These are phyloP conservation scores for Pichia sp. DNA, from an alignment of 1,139 yeast species.

Conservation along the genomic window DNA sequence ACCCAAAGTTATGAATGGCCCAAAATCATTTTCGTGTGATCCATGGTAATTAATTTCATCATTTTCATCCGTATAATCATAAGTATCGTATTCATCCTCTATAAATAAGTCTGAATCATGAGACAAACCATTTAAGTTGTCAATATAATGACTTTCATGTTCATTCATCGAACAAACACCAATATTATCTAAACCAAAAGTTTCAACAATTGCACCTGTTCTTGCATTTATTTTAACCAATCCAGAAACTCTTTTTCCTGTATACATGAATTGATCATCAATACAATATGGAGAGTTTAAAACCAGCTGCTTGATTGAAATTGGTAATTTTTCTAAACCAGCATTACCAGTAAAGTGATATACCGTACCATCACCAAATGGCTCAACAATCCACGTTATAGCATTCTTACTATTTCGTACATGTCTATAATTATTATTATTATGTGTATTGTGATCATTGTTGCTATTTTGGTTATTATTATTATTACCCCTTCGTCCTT, in stretches of 20 bases:
- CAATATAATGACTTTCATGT: neutral
- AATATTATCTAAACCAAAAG: slow-evolving; percentile 45
- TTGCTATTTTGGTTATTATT: neutral
- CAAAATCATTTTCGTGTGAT: slow-evolving; percentile 9
- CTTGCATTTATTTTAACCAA: slow-evolving; percentile 66
- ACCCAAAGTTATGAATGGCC: slow-evolving; percentile 40
- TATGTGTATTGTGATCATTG: neutral
- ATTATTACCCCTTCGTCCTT: neutral
- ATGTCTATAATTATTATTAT: neutral
- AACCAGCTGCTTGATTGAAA: slow-evolving; percentile 73
- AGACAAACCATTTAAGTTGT: neutral
- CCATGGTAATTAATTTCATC: slow-evolving; percentile 7
- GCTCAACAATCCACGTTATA: slow-evolving; percentile 81
- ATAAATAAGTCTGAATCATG: neutral
- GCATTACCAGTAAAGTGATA: slow-evolving; percentile 73
- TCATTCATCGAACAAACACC: slow-evolving; percentile 4
- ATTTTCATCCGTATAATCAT: slow-evolving; percentile 7
- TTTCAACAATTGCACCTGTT: slow-evolving; percentile 70
- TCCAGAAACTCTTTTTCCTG: slow-evolving; percentile 76
- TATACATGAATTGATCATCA: slow-evolving; percentile 84
- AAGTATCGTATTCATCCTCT: neutral
- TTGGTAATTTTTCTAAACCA: slow-evolving; percentile 78
- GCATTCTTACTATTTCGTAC: slow-evolving; percentile 10
- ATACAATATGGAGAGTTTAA: slow-evolving; percentile 76
- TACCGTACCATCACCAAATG: slow-evolving; percentile 78